phyloP scores from a whole-genome alignment of 2,329 filamentous ascomycete genomes.

The Apiospora saccharicola region DNA sequence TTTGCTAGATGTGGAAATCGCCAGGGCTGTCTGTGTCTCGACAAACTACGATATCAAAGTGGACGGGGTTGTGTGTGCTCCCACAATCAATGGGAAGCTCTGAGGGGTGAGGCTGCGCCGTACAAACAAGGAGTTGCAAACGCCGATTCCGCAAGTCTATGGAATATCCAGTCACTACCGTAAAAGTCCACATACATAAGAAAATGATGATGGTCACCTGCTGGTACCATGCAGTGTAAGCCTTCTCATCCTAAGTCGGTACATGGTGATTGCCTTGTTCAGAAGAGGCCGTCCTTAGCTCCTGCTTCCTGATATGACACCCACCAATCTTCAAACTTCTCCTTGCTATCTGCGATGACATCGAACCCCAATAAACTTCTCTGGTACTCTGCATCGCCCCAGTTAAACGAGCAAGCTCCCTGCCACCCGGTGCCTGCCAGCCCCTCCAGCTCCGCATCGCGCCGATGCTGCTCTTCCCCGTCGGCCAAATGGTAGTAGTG shows the following conservation, averaged over 20 bases:
- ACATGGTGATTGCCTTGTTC: background rate
- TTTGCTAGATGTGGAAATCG: background rate
- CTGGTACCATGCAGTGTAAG: too few relatives aligned
- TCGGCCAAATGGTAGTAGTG: constrained; percentile 19
- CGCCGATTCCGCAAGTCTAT: background rate
- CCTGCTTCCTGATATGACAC: background rate
- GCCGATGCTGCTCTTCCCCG: background rate
- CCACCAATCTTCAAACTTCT: constrained; percentile 12
- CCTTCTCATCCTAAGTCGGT: too few relatives aligned
- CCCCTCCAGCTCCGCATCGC: constrained; percentile 15
- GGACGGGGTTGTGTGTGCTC: background rate
- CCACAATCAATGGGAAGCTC: background rate
- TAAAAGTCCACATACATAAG: too few relatives aligned
- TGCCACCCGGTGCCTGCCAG: background rate
- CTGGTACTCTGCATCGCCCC: constrained; percentile 10
- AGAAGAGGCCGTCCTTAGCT: background rate
- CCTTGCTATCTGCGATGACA: background rate
- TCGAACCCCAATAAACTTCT: background rate
- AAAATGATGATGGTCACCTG: too few relatives aligned
- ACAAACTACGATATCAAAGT: background rate
- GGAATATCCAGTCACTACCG: background rate
- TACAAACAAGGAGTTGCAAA: background rate
- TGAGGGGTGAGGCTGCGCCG: background rate
- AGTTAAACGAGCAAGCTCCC: background rate
- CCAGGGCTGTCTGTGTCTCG: background rate